phyloP scores from a whole-genome alignment of 805 yeast species.

The Priceomyces haplophilus region DNA sequence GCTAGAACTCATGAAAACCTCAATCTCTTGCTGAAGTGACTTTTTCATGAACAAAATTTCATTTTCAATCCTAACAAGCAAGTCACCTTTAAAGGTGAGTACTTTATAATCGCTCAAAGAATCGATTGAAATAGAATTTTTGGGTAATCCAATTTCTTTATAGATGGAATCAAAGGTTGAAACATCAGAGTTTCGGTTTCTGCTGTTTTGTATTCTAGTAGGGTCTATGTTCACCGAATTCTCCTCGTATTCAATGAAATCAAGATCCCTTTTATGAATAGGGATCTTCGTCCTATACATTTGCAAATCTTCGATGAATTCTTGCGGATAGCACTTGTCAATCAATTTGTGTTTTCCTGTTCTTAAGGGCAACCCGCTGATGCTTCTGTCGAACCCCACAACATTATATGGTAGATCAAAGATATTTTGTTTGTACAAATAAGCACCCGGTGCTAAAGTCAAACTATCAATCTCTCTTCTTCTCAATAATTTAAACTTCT shows the following conservation, averaged over 20 bases:
- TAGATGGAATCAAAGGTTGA: slow-evolving; percentile 16
- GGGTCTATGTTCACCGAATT: slow-evolving; percentile 19
- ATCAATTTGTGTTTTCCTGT: slow-evolving; percentile 21
- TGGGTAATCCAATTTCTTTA: slow-evolving; percentile 22
- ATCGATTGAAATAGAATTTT: slow-evolving; percentile 25
- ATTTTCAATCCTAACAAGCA: slow-evolving; percentile 18
- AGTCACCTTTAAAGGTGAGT: slow-evolving; percentile 12
- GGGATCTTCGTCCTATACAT: slow-evolving; percentile 27
- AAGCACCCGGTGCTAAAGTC: slow-evolving; percentile 27
- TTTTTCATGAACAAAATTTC: slow-evolving; percentile 30
- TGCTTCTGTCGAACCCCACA: slow-evolving; percentile 38
- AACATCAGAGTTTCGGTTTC: slow-evolving; percentile 6
- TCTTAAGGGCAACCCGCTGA: slow-evolving; percentile 38
- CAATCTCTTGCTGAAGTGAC: slow-evolving; percentile 29
- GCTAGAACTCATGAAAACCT: slow-evolving; percentile 19
- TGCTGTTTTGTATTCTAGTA: slow-evolving; percentile 7
- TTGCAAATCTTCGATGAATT: slow-evolving; percentile 37
- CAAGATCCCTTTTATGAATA: slow-evolving; percentile 35
- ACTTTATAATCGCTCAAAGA: slow-evolving; percentile 27
- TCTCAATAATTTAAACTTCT: slow-evolving; percentile 36
- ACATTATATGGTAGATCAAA: slow-evolving; percentile 37
- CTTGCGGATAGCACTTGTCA: slow-evolving; percentile 30
- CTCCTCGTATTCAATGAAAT: slow-evolving; percentile 25
- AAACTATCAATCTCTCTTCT: slow-evolving; percentile 30
- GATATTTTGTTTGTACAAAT: slow-evolving; percentile 26